Conservation (phyloP, 345 rosid species). For the Balakata baccata region DNA sequence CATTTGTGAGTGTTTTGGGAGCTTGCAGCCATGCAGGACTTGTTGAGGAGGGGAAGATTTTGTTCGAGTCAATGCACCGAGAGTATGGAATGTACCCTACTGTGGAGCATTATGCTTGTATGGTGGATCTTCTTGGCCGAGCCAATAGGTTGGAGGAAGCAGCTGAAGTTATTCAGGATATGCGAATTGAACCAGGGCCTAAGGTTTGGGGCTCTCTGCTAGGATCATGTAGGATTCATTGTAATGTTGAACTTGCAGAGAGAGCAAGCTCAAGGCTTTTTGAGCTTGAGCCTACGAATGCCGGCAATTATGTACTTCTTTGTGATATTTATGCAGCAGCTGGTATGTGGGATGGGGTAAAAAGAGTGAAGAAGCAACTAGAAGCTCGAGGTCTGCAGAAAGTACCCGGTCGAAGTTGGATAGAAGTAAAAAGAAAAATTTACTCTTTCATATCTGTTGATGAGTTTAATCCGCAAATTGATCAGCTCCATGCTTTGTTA, state of each 20-base stretch:
- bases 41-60: slow-evolving; percentile 25
- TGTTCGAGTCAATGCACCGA: slow-evolving; percentile 26
- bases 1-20: slow-evolving; percentile 24
- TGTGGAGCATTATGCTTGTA: slow-evolving; percentile 85
- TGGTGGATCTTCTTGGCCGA: slow-evolving; percentile 44
- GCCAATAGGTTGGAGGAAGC: slow-evolving; percentile 32
- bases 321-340: slow-evolving; percentile 32
- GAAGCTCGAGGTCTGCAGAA: slow-evolving; percentile 28
- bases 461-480: slow-evolving; percentile 61
- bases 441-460: slow-evolving; percentile 63
- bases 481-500: slow-evolving; percentile 67
- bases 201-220: slow-evolving; percentile 37
- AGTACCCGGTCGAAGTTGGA: slow-evolving; percentile 27
- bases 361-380: slow-evolving; percentile 24
- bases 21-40: slow-evolving; percentile 35
- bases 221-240: slow-evolving; percentile 31
- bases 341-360: slow-evolving; percentile 26
- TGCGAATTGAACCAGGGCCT: slow-evolving; percentile 32
- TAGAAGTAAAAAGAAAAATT: slow-evolving; percentile 43
- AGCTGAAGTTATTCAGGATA: slow-evolving; percentile 22
- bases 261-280: slow-evolving; percentile 32
- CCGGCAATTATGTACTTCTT: slow-evolving; percentile 35
- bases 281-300: slow-evolving; percentile 32
- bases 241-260: slow-evolving; percentile 30
- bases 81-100: slow-evolving; percentile 14